phyloP scores from a whole-genome alignment of 192 early-diverging fungal genomes.

The Radiomyces spectabilis region DNA sequence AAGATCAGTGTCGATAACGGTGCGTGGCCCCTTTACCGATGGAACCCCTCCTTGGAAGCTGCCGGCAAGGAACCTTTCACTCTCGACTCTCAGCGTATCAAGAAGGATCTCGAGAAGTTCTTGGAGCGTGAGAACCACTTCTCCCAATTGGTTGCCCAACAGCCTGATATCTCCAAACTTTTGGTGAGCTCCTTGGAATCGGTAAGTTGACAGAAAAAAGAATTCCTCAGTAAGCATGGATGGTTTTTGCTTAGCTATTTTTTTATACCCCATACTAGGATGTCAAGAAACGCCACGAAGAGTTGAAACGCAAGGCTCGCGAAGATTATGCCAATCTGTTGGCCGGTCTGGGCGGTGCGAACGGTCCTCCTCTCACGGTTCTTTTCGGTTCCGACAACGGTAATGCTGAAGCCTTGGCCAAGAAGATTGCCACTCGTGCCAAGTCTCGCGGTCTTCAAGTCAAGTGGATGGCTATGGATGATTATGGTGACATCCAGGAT shows the following conservation, averaged over 20 bases:
- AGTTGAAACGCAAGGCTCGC: conserved; percentile 54
- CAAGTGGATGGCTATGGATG: conserved; percentile 75
- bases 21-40: conserved; percentile 93
- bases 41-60: conserved; percentile 66
- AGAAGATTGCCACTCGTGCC: conserved; percentile 74
- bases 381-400: conserved; percentile 90
- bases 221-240: background rate
- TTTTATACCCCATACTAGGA: conserved; percentile 19
- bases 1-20: conserved; percentile 87
- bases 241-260: conserved; percentile 1
- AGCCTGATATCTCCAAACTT: conserved; percentile 50
- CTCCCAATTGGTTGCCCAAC: conserved; percentile 62
- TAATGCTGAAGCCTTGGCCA: conserved; percentile 77
- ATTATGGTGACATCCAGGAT: conserved; percentile 68
- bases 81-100: conserved; percentile 75
- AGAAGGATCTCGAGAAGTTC: conserved; percentile 71
- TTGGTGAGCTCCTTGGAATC: conserved; percentile 60
- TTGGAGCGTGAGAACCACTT: conserved; percentile 79
- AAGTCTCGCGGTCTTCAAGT: conserved; percentile 79
- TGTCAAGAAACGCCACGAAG: conserved; percentile 51
- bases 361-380: conserved; percentile 74
- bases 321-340: conserved; percentile 64
- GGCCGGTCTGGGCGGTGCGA: conserved; percentile 48
- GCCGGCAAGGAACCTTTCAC: conserved; percentile 55
- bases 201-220: conserved; percentile 17